Evolutionary conservation across 768 basidiomycete genomes (phyloP), one percentile per base, ranked within the genome.

Genomic region (Dentipellis sp.): DNA sequence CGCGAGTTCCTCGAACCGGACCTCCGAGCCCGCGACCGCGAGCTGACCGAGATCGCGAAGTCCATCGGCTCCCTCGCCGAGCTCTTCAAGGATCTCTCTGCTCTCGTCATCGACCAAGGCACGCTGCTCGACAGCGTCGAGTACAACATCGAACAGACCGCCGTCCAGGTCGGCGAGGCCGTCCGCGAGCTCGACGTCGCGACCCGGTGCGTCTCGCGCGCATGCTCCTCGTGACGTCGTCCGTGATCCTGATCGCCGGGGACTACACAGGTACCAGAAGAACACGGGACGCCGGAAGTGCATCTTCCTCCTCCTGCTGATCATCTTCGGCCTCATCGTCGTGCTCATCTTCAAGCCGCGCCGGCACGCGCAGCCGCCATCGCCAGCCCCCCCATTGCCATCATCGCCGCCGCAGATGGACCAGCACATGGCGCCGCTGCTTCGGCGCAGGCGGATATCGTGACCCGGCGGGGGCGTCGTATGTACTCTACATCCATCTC

Each of bases 71-170:
- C 83, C 46, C 78, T 99, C 29, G 94, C 94, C 1, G 95, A 95
- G 65, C 79, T 99, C 52, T 99, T 99, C 79, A 93, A 95, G 65
- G 97, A 99, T 67, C 77, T 99, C 48, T 89, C 88, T 12, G 79
- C 80, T 37, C 81, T 99, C 55, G 92, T 99, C 57, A 97, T 98
- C 60, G 97, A 98, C 71, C 97, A 99, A 66, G 97, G 97, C 29
- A 97, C 95, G 29, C 80, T 99, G 35, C 78, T 98, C 55, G 97
- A 98, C 71, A 93, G 91, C 38, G 81, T 98, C 55, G 97, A 99
- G 71, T 99, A 92, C 72, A 99, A 99, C 68, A 89, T 99, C 53
- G 93, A 97, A 69, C 86, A 90, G 69, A 91, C 94, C 4, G 87
- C 87, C 16, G 80, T 80, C 35, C 82, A 91, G 52, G 78, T 94